A percentile compares a stretch with the other conserved stretches of the same genome.
Conservation (phyloP, 1,139 yeast species). For the Hansenula lynferdii region DNA sequence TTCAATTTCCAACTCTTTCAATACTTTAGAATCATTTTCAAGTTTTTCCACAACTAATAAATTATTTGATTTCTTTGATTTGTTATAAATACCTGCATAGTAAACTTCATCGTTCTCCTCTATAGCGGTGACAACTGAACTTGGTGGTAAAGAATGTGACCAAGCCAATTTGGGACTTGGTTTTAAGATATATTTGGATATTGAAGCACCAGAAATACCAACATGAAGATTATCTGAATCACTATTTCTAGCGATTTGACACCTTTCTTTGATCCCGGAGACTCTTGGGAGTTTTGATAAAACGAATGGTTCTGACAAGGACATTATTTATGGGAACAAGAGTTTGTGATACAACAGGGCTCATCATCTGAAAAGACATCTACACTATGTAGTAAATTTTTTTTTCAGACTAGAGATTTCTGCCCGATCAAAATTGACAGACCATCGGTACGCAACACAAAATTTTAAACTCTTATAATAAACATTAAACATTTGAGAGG, state of each 20-base stretch:
- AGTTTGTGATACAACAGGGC: no score
- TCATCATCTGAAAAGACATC: no score
- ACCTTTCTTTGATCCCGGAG: slow-evolving; percentile 13
- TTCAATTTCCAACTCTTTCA: slow-evolving; percentile 10
- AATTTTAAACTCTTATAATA: neutral
- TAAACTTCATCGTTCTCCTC: slow-evolving; percentile 8
- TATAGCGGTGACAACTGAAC: slow-evolving; percentile 34
- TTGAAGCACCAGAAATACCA: slow-evolving; percentile 74
- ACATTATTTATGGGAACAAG: no score
- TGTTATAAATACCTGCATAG: slow-evolving; percentile 36
- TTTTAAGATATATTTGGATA: slow-evolving; percentile 64
- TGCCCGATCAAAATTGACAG: neutral
- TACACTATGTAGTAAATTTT: neutral
- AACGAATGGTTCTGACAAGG: slow-evolving; percentile 18
- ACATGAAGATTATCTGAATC: slow-evolving; percentile 34
- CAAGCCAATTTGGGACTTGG: slow-evolving; percentile 81
- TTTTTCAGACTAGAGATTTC: neutral
- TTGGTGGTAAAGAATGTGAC: slow-evolving; percentile 69
- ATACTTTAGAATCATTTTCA: slow-evolving; percentile 18
- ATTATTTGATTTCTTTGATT: slow-evolving; percentile 12
- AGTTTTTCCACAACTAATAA: slow-evolving; percentile 13
- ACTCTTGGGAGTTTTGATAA: slow-evolving; percentile 22
- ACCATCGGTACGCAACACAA: neutral
- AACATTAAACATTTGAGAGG: no score
- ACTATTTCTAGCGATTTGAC: slow-evolving; percentile 9